Conservation (phyloP, 1,139 yeast species). For the Candida tunisiensis region DNA sequence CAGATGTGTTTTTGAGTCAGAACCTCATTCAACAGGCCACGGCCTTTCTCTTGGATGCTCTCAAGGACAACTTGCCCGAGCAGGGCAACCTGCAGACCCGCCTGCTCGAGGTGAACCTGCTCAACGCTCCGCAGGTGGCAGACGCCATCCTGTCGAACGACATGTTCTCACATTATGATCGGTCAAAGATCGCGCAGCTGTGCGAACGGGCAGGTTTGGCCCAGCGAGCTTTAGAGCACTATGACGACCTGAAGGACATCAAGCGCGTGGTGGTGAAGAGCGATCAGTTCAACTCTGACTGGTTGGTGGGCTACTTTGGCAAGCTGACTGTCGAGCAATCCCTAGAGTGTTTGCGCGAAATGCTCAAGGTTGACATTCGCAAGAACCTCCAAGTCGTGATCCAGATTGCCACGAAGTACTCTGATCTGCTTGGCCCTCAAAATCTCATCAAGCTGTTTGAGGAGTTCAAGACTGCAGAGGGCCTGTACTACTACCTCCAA, state of each 20-base stretch:
- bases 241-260: conserved; percentile 86
- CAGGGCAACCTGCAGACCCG: conserved; percentile 95
- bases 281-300: conserved; percentile 71
- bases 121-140: conserved; percentile 98
- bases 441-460: conserved; percentile 81
- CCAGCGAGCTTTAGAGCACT: conserved; percentile 93
- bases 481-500: conserved; percentile 83
- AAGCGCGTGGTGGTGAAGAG: conserved; percentile 90
- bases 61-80: conserved; percentile 85
- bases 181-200: conserved; percentile 78
- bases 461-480: conserved; percentile 83
- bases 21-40: conserved; percentile 96
- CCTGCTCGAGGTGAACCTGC: conserved; percentile 77
- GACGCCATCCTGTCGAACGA: conserved; percentile 95
- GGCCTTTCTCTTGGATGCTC: conserved; percentile 91
- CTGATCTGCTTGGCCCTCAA: conserved; percentile 81
- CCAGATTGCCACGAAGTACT: conserved; percentile 92
- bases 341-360: conserved; percentile 71
- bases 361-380: conserved; percentile 64
- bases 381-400: conserved; percentile 87
- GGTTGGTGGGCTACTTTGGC: conserved; percentile 89
- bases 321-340: conserved; percentile 91
- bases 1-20: conserved; percentile 90
- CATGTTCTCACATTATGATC: conserved; percentile 92
- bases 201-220: conserved; percentile 89